These are phyloP conservation scores for Cytospora chrysosperma DNA, from an alignment of 2,329 filamentous ascomycete genomes.

Conservation along the genomic window DNA sequence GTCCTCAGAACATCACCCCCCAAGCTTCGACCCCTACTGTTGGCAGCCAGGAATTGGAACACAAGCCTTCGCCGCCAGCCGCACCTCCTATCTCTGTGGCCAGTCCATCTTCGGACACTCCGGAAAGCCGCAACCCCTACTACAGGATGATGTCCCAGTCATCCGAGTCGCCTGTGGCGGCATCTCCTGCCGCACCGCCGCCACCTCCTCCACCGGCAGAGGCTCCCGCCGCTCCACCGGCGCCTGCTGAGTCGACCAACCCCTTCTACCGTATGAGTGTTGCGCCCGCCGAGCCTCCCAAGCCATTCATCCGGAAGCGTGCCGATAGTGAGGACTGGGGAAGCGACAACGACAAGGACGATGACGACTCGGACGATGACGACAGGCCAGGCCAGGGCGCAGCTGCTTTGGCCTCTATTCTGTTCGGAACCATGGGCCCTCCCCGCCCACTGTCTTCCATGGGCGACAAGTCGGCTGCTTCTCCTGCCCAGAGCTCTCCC, in stretches of 20 bases:
- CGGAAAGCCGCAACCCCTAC: conserved; percentile 92
- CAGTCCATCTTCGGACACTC: conserved; percentile 55
- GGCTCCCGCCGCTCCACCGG: conserved; percentile 37
- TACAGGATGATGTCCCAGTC: conserved; percentile 82
- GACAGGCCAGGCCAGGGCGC: conserved; percentile 79
- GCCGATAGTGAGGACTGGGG: conserved; percentile 77
- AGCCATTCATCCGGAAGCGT: conserved; percentile 52
- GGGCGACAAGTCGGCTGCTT: conserved; percentile 61
- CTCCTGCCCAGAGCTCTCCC: conserved; percentile 37
- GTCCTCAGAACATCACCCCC: conserved; percentile 66
- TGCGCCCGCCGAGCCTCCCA: conserved; percentile 45
- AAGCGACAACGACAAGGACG: conserved; percentile 59
- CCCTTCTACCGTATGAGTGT: conserved; percentile 85
- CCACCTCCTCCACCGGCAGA: conserved; percentile 43
- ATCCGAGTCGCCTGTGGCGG: conserved; percentile 46
- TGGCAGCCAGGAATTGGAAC: conserved; percentile 55
- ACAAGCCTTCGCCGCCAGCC: conserved; percentile 45
- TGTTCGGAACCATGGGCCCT: conserved; percentile 96
- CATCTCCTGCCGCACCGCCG: conserved; percentile 44
- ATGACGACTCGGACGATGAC: conserved; percentile 66
- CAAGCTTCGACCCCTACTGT: conserved; percentile 59
- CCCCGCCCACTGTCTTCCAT: conserved; percentile 83
- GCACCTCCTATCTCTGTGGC: conserved; percentile 46
- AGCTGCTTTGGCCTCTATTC: conserved; percentile 87
- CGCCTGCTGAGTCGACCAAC: conserved; percentile 72